Evolutionary conservation across 371 early-diverging fungal species (phyloP).

Genomic region (Cokeromyces recurvatus): DNA sequence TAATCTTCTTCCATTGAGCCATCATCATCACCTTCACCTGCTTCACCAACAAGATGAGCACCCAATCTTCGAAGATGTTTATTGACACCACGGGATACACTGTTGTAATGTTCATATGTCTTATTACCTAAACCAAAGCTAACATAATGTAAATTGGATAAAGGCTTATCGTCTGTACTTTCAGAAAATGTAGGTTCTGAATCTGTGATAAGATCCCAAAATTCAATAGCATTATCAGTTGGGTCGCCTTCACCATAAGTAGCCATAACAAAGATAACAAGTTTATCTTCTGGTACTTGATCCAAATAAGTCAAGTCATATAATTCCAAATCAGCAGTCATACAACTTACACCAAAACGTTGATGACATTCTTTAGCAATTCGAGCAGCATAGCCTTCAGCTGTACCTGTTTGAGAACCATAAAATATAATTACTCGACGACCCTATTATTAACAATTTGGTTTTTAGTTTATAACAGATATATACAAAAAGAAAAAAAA

Average conservation of each 20-base stretch:
- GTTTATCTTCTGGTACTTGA: slow-evolving; percentile 52
- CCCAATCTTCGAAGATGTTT: slow-evolving; percentile 64
- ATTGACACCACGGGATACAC: slow-evolving; percentile 68
- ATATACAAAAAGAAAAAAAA: not conserved
- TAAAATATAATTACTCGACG: slow-evolving; percentile 78
- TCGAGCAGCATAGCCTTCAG: slow-evolving; percentile 91
- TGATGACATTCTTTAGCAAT: slow-evolving; percentile 79
- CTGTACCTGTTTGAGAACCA: slow-evolving; percentile 96
- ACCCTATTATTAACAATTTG: no score
- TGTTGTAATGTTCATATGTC: slow-evolving; percentile 95
- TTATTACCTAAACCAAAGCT: slow-evolving; percentile 95
- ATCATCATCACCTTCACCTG: slow-evolving; percentile 97
- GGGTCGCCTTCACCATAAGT: slow-evolving; percentile 93
- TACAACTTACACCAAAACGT: slow-evolving; percentile 66
- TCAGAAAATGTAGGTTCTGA: slow-evolving; percentile 67
- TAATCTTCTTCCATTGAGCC: slow-evolving; percentile 93
- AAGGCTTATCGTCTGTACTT: slow-evolving; percentile 31
- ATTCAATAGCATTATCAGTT: slow-evolving; percentile 89
- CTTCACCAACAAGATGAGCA: slow-evolving; percentile 70
- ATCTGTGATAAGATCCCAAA: slow-evolving; percentile 73
- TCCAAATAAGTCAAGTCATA: slow-evolving; percentile 79
- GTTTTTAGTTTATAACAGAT: not conserved
- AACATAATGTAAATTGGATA: slow-evolving; percentile 66
- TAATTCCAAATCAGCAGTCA: slow-evolving; percentile 84
- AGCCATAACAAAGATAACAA: slow-evolving; percentile 82